Evolutionary conservation across 78 protist genomes (phyloP), one percentile per base, ranked within the genome.

Genomic region (Dictyostelium citrinum): DNA sequence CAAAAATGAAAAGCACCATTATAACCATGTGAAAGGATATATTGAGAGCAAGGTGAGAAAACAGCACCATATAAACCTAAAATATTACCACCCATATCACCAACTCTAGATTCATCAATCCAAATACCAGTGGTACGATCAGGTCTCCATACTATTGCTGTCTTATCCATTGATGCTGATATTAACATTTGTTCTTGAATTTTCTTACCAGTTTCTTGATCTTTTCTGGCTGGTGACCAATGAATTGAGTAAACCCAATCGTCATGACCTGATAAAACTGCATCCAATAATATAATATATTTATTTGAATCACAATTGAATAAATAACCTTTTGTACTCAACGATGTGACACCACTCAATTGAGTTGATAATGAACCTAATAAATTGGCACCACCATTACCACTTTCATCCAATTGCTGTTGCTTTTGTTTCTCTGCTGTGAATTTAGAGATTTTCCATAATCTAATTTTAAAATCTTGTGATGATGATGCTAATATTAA

Each of bases 21-120:
- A 8, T 93, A 84, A 45, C 96, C 96, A 46, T 93, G 96, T 22
- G 96, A 78, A 22, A 93, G 49, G 27, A 93, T 71, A 14, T 82
- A 85, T 27, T 93, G 55, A 2, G 64, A 45, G 39, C 20, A 29
- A 9, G 90, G 96, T 31, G 90, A 76, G 24, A 84, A 58, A 14
- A 85, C 83, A 12, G 79, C 86, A 49, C 96, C 86, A 29, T 93
- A 85, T 5, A 58, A 58, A 85, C 96, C 96, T 31, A 93, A 35
- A 16, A 83, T 93, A 61, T 93, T 93, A n/a, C 96, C 96, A 64
- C 96, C 96, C 84, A 93, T 71, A 72, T 93, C 96, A 80, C 96
- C 96, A 27, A 93, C 92, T 37, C 90, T 33, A 24, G 46, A 83
- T 2, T 84, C 83, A 35, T 95, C 91, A 12, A 90, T 83, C 97